Percentiles rank a stretch among this genome's conserved stretches.
phyloP scores from a whole-genome alignment of 2,329 filamentous ascomycete genomes.

The Penicillium carneum region DNA sequence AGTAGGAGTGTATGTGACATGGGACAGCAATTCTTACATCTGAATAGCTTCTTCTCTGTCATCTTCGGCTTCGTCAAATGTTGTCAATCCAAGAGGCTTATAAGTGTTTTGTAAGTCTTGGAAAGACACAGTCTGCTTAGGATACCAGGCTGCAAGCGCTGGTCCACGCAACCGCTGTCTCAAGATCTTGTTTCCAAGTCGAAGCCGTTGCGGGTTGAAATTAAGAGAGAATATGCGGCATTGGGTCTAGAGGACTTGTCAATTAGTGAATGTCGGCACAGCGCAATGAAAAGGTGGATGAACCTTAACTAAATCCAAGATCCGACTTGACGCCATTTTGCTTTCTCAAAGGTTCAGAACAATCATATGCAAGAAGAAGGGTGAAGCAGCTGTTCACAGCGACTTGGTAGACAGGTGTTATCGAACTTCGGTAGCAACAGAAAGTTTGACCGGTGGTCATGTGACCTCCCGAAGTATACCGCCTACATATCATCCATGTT shows the following conservation, averaged over 20 bases:
- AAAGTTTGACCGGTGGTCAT: slow-evolving; percentile 13
- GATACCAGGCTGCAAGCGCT: slow-evolving; percentile 85
- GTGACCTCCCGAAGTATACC: slow-evolving; percentile 7
- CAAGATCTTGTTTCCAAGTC: slow-evolving; percentile 89
- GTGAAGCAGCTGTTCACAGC: slow-evolving; percentile 5
- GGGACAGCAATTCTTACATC: slow-evolving; percentile 59
- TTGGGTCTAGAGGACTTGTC: slow-evolving; percentile 69
- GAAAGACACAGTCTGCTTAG: slow-evolving; percentile 73
- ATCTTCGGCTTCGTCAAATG: slow-evolving; percentile 78
- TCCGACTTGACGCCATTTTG: slow-evolving; percentile 59
- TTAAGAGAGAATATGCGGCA: slow-evolving; percentile 89
- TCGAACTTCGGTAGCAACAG: neutral
- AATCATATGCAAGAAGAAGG: slow-evolving; percentile 2
- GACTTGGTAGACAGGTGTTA: slow-evolving; percentile 3
- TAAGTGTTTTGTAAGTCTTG: slow-evolving; percentile 76
- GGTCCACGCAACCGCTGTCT: slow-evolving; percentile 88
- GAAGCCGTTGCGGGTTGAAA: slow-evolving; percentile 82
- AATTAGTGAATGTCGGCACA: slow-evolving; percentile 8
- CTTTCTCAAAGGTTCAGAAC: neutral
- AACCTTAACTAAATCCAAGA: slow-evolving; percentile 81
- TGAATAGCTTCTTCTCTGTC: slow-evolving; percentile 72
- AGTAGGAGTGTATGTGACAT: neutral
- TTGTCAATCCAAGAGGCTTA: slow-evolving; percentile 67
- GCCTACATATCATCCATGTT: neutral
- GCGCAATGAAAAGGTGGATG: slow-evolving; percentile 3